These are phyloP conservation scores for Endotrypanum monterogeii DNA, from an alignment of 208 protist genomes.

Conservation along the genomic window DNA sequence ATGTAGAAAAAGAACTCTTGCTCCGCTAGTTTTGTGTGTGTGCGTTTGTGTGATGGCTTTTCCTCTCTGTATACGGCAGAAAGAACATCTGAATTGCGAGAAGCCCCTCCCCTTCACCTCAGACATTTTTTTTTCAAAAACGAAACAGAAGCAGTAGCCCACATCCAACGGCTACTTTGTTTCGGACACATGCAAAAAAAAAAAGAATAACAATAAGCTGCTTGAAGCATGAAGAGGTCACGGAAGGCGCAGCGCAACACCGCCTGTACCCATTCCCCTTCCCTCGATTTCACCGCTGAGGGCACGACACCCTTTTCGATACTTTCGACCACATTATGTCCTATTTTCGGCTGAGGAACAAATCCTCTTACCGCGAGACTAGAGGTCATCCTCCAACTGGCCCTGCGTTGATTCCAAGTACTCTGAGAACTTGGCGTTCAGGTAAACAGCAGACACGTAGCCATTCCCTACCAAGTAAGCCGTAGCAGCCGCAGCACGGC, in stretches of 20 bases:
- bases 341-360: neutral
- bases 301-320: neutral
- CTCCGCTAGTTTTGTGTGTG: neutral
- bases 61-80: neutral
- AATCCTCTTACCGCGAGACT: neutral
- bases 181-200: neutral
- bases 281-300: neutral
- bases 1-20: neutral
- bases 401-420: constrained; percentile 40
- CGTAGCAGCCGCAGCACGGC: constrained; percentile 36
- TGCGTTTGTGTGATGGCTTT: too few relatives aligned
- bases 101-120: constrained; percentile 3
- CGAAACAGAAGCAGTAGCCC: neutral
- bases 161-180: neutral
- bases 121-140: neutral
- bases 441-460: constrained; percentile 36
- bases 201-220: neutral
- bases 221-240: neutral
- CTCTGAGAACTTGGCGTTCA: constrained; percentile 39
- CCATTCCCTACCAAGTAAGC: constrained; percentile 29
- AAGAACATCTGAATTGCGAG: neutral
- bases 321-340: too few relatives aligned
- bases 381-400: constrained; percentile 57
- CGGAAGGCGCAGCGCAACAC: neutral
- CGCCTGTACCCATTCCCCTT: neutral